Evolutionary conservation across 768 basidiomycete species (phyloP).

Genomic region (Lactarius hengduanensis): DNA sequence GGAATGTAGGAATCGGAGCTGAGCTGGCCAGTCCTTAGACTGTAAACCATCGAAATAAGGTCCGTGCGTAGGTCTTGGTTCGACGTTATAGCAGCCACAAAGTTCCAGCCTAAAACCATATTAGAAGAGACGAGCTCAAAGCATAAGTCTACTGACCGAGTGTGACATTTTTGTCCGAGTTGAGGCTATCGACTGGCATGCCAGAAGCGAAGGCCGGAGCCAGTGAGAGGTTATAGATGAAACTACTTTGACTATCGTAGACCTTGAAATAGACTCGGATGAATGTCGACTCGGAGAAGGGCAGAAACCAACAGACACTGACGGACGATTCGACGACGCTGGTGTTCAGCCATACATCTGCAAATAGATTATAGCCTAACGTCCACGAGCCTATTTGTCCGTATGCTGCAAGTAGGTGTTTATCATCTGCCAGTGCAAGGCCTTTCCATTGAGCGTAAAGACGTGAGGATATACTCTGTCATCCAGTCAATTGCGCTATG

Average conservation of each 20-base stretch:
- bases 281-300: not conserved
- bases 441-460: slow-evolving; percentile 21
- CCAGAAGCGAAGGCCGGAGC: slow-evolving; percentile 5
- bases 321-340: slow-evolving; percentile 43
- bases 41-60: slow-evolving; percentile 19
- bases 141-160: not conserved
- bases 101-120: slow-evolving; percentile 14
- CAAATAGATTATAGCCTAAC: slow-evolving; percentile 60
- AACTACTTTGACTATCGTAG: slow-evolving; percentile 9
- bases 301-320: not conserved
- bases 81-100: slow-evolving; percentile 14
- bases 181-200: slow-evolving; percentile 13
- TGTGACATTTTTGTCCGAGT: not conserved
- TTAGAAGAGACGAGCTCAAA: not conserved
- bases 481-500: not conserved
- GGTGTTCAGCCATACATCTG: slow-evolving; percentile 54
- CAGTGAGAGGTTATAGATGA: not conserved
- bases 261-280: slow-evolving; percentile 14
- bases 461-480: not conserved
- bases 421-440: slow-evolving; percentile 12
- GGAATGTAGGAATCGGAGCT: too few relatives aligned
- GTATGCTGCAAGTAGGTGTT: slow-evolving; percentile 11
- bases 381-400: slow-evolving; percentile 45
- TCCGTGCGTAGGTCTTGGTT: not conserved
- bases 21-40: too few relatives aligned